A percentile compares a stretch with the other conserved stretches of the same genome.
These are phyloP conservation scores for Globisporangium viniferum DNA, from an alignment of 352 stramenopile species.

Conservation along the genomic window DNA sequence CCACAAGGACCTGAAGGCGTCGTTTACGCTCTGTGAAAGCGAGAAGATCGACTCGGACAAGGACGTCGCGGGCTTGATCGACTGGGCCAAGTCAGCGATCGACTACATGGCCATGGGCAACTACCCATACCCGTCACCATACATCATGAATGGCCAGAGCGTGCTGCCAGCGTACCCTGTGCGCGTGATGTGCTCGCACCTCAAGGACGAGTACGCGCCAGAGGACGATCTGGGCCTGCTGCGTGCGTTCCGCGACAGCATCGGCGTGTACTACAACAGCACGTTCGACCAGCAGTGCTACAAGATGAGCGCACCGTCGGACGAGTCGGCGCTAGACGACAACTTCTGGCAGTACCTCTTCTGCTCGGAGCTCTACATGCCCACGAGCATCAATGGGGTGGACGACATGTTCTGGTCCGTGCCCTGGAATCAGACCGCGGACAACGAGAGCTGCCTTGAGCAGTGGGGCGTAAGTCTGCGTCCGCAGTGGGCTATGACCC, in stretches of 20 bases:
- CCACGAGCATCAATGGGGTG: conserved; percentile 53
- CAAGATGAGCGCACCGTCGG: conserved; percentile 39
- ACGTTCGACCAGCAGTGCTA: conserved; percentile 57
- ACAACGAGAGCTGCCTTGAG: conserved; percentile 59
- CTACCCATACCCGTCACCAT: conserved; percentile 95
- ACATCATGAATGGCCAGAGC: conserved; percentile 88
- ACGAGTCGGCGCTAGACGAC: conserved; percentile 48
- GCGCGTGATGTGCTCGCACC: conserved; percentile 76
- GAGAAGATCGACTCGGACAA: conserved; percentile 36
- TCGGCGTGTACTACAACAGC: conserved; percentile 82
- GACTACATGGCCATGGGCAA: conserved; percentile 95
- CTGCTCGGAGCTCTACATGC: conserved; percentile 79
- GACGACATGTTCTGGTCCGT: conserved; percentile 87
- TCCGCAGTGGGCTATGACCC: conserved; percentile 59
- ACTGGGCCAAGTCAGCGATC: conserved; percentile 77
- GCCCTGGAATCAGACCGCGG: conserved; percentile 56
- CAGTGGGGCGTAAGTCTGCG: conserved; percentile 66
- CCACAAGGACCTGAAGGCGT: conserved; percentile 32
- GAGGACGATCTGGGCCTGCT: conserved; percentile 43
- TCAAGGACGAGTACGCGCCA: conserved; percentile 40
- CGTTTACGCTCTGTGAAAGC: conserved; percentile 53
- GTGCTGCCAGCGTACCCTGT: conserved; percentile 90
- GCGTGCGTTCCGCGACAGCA: conserved; percentile 41
- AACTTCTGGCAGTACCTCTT: conserved; percentile 82
- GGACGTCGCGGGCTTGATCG: conserved; percentile 53